Base-by-base conservation (phyloP, 257 asterid genomes). In the Plantago major region DNA sequence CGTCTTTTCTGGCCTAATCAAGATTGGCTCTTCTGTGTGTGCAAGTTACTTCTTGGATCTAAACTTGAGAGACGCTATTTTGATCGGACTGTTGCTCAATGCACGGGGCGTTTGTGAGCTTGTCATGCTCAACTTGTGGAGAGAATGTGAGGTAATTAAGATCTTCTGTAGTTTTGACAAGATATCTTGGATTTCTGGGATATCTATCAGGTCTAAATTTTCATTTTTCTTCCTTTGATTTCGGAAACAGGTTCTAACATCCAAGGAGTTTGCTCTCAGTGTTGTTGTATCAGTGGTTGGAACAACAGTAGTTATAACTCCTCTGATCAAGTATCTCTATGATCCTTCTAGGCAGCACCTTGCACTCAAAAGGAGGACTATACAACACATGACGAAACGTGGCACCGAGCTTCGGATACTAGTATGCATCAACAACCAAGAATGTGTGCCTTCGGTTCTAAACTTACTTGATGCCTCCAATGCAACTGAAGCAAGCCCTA, bases 391-490 rank as follows among this genome's bases (percentile, higher is more conserved):
- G 26, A 22, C 76, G 5, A 83, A 76, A 51, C 80, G 75, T 0
- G 83, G 80, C 2, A 40, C 67, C 0, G 97, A 84, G 81, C 77
- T 90, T 9, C 64, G 97, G 28, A 69, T 90, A 64, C 15, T 84
- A 30, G 71, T 83, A 8, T 80, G 92, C 76, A 76, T 87, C 60
- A 80, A 81, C 8, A 51, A 78, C 78, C 86, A 81, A 60, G 92
- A 90, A 6, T 73, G 55, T 3, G 78, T 87, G 0, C 95, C 96
- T 6, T 67, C 78, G 0, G 65, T 87, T 57, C 46, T 90, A 13
- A 81, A 87, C 80, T 40, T 90, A 7, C 92, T 87, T 0, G 92
- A 84, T 48, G 92, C 85, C 14, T 87, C 97, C 3, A 15, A 78
- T 26, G 84, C 97, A 0, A 78, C 87, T 0, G 81, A 84, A 42